Conservation (phyloP, 2,329 filamentous ascomycete genomes). For the Sclerotiophoma versabilis region DNA sequence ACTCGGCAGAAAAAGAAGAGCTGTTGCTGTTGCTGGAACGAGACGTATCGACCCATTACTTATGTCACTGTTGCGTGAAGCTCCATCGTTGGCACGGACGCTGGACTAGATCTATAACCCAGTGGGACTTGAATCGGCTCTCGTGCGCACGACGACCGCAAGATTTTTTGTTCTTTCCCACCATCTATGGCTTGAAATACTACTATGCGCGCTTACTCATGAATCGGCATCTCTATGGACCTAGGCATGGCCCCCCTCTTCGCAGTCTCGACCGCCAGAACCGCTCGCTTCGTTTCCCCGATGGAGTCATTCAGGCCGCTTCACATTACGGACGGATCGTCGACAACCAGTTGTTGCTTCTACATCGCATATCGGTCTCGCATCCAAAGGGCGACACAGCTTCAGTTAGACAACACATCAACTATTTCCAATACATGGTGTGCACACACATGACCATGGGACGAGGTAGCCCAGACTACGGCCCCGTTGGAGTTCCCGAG, state of each 20-base stretch:
- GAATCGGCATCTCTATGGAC: slow-evolving; percentile 29
- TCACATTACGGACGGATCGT: slow-evolving; percentile 24
- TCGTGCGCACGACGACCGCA: background rate
- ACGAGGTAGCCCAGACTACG: background rate
- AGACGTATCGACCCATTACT: slow-evolving; percentile 21
- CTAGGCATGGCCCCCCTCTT: slow-evolving; percentile 21
- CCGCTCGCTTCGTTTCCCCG: background rate
- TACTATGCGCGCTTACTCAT: slow-evolving; percentile 29
- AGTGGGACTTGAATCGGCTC: slow-evolving; percentile 3
- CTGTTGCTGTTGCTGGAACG: slow-evolving; percentile 27
- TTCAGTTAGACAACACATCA: slow-evolving; percentile 19
- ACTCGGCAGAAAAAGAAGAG: slow-evolving; percentile 18
- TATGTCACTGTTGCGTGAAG: slow-evolving; percentile 27
- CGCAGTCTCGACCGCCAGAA: slow-evolving; percentile 13
- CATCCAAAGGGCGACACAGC: slow-evolving; percentile 18
- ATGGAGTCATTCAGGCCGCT: slow-evolving; percentile 1
- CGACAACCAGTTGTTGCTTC: slow-evolving; percentile 25
- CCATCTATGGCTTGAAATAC: slow-evolving; percentile 16
- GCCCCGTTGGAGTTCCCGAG: slow-evolving; percentile 20
- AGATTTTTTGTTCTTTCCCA: background rate
- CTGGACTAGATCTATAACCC: slow-evolving; percentile 16
- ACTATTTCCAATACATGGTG: background rate
- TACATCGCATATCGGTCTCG: slow-evolving; percentile 16
- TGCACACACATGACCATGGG: background rate
- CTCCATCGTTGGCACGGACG: slow-evolving; percentile 28